A percentile compares a stretch with the other conserved stretches of the same genome.
Evolutionary conservation across 371 early-diverging fungal species (phyloP).

Genomic region (Mortierella sp.): DNA sequence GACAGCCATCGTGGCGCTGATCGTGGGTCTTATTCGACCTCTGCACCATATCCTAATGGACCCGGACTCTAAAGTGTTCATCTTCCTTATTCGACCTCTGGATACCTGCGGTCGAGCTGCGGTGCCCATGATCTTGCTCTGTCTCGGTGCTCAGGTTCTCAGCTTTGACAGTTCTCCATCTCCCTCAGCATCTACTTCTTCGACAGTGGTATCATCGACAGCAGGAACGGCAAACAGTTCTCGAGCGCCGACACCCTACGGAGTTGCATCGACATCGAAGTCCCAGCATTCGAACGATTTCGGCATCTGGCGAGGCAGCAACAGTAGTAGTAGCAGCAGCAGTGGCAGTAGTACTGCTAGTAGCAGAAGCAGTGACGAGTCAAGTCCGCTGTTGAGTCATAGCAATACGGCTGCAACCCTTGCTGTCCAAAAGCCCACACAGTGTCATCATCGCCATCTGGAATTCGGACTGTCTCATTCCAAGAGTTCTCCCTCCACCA

Average conservation of each 20-base stretch:
- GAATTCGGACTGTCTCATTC: background rate
- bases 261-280: background rate
- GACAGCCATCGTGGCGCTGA: constrained; percentile 68
- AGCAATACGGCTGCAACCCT: background rate
- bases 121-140: constrained; percentile 76
- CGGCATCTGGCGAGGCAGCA: background rate
- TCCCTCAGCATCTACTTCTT: background rate
- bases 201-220: background rate
- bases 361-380: background rate
- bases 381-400: background rate
- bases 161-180: constrained; percentile 38
- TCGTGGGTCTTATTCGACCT: constrained; percentile 64
- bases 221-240: background rate
- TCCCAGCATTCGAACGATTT: background rate
- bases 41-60: constrained; percentile 59
- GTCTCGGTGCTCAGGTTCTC: constrained; percentile 77
- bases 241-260: background rate
- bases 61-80: constrained; percentile 62
- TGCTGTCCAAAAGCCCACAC: background rate
- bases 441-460: background rate
- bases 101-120: constrained; percentile 76
- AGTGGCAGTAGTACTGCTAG: background rate
- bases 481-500: background rate
- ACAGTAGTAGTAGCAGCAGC: background rate
- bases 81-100: constrained; percentile 71